Evolutionary conservation across 2,329 filamentous ascomycete genomes (phyloP).

Genomic region (Exophiala xenobiotica): DNA sequence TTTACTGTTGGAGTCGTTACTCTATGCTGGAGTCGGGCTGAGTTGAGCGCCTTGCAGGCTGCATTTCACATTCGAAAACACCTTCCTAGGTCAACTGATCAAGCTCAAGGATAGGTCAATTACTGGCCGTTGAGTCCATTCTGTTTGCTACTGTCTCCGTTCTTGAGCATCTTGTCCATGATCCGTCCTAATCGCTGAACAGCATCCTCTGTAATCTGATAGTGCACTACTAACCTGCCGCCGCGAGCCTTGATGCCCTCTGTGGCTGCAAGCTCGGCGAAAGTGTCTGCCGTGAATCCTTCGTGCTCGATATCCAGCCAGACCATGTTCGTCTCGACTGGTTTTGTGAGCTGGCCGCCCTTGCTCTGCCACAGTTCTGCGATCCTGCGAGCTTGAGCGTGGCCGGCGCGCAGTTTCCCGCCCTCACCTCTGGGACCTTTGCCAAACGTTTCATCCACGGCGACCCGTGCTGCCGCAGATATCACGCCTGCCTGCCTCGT

Average conservation of each 20-base stretch:
- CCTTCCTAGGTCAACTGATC: neutral
- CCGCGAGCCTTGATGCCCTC: slow-evolving; percentile 58
- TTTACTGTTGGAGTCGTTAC: neutral
- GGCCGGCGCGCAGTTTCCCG: slow-evolving; percentile 60
- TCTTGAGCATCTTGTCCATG: slow-evolving; percentile 31
- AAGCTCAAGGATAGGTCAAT: neutral
- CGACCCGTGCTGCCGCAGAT: slow-evolving; percentile 71
- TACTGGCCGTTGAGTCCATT: slow-evolving; percentile 3
- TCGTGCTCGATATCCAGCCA: slow-evolving; percentile 73
- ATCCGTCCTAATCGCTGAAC: slow-evolving; percentile 32
- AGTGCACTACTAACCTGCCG: slow-evolving; percentile 66
- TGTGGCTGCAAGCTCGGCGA: slow-evolving; percentile 55
- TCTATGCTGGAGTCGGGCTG: neutral
- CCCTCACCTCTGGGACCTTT: slow-evolving; percentile 56
- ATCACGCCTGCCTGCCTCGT: slow-evolving; percentile 74
- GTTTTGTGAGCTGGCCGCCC: slow-evolving; percentile 67
- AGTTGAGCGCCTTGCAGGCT: neutral
- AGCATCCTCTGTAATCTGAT: slow-evolving; percentile 53
- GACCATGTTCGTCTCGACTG: slow-evolving; percentile 88
- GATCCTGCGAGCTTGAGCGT: slow-evolving; percentile 63
- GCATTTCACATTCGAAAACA: neutral
- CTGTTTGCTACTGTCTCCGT: neutral
- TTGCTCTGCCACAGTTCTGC: slow-evolving; percentile 65
- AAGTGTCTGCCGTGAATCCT: slow-evolving; percentile 53
- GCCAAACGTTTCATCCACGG: slow-evolving; percentile 76